phyloP scores from a whole-genome alignment of 768 basidiomycete genomes.

The Podaxis sp. region DNA sequence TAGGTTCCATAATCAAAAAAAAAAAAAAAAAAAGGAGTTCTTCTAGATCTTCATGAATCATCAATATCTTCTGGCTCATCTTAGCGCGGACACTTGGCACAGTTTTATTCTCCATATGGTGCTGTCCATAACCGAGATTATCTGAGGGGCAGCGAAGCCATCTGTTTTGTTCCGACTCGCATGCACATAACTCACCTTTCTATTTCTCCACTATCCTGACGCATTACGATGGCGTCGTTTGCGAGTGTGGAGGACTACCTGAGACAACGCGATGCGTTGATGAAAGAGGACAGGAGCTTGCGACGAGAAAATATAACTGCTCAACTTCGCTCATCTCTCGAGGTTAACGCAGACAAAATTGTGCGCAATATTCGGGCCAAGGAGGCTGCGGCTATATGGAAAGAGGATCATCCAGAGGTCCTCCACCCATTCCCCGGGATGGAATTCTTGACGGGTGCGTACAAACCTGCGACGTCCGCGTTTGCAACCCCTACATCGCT shows the following conservation, averaged over 20 bases:
- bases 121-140: too few relatives aligned
- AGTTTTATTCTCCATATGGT: too few relatives aligned
- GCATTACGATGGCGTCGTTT: constrained; percentile 10
- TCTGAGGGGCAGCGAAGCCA: neutral
- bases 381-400: constrained; percentile 11
- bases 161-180: neutral
- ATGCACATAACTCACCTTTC: neutral
- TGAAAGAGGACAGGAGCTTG: constrained; percentile 43
- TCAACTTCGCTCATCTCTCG: constrained; percentile 28
- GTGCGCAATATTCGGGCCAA: constrained; percentile 9
- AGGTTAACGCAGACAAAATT: constrained; percentile 48
- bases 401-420: constrained; percentile 6
- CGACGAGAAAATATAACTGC: constrained; percentile 40
- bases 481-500: neutral
- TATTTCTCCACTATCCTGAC: neutral
- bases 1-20: too few relatives aligned
- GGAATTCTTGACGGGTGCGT: constrained; percentile 46
- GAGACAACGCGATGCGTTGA: constrained; percentile 29
- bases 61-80: too few relatives aligned
- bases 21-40: too few relatives aligned
- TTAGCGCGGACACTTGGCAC: too few relatives aligned
- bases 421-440: constrained; percentile 14
- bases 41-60: too few relatives aligned
- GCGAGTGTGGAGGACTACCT: constrained; percentile 25
- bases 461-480: neutral